Evolutionary conservation across 2,329 filamentous ascomycete genomes (phyloP).

Genomic region (Alternaria viburni): DNA sequence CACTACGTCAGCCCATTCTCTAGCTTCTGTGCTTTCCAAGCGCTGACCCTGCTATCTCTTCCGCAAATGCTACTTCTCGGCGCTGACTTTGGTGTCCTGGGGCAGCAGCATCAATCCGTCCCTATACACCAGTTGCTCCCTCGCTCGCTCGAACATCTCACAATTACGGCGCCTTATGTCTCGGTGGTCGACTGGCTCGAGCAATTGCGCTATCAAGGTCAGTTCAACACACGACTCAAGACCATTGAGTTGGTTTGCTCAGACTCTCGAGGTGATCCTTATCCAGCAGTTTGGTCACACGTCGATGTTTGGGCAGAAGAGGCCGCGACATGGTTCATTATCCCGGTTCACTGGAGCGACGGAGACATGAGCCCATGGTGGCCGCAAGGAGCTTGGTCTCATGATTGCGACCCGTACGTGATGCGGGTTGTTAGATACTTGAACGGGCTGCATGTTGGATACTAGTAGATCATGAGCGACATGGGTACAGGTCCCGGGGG

Average conservation of each 20-base stretch:
- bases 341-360: not conserved
- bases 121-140: too few species aligned
- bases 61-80: too few species aligned
- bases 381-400: not conserved
- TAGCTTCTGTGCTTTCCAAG: too few species aligned
- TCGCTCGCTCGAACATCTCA: too few species aligned
- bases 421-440: not conserved
- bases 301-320: not conserved
- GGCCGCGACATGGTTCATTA: not conserved
- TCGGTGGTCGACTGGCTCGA: not conserved
- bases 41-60: too few species aligned
- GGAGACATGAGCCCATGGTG: not conserved
- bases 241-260: not conserved
- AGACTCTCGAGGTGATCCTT: not conserved
- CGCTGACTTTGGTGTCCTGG: too few species aligned
- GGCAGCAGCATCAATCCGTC: too few species aligned
- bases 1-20: too few species aligned
- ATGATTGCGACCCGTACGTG: not conserved
- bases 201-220: too few species aligned
- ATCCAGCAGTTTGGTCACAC: not conserved
- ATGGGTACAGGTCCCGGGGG: too few species aligned
- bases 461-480: too few species aligned
- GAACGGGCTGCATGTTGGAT: not conserved
- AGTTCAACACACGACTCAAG: rapidly evolving
- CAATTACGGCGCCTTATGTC: too few species aligned